phyloP scores from a whole-genome alignment of 2,329 filamentous ascomycete species.

The Colletotrichum falcatum region DNA sequence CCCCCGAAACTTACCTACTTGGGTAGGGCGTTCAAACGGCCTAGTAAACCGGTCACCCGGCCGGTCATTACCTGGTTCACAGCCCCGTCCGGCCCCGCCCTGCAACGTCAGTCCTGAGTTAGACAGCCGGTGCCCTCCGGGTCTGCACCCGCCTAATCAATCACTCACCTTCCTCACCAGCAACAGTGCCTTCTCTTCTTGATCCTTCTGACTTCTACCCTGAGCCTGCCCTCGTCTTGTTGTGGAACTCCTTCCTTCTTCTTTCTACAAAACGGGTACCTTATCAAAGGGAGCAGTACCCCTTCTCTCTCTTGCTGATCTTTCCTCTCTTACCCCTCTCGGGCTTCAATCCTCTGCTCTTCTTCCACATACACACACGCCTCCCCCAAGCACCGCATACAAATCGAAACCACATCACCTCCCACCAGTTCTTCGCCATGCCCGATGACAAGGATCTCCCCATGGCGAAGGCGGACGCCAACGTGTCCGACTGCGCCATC shows the following conservation, averaged over 20 bases:
- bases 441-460: slow-evolving; percentile 27
- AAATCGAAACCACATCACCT: neutral
- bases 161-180: neutral
- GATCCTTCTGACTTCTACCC: neutral
- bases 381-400: neutral
- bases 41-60: slow-evolving; percentile 3
- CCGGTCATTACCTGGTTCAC: slow-evolving; percentile 8
- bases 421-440: slow-evolving; percentile 10
- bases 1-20: slow-evolving; percentile 1
- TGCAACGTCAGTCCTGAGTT: slow-evolving; percentile 30
- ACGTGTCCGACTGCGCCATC: slow-evolving; percentile 48
- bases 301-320: slow-evolving; percentile 22
- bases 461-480: neutral
- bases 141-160: slow-evolving; percentile 1
- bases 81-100: slow-evolving; percentile 21
- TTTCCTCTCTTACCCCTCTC: neutral
- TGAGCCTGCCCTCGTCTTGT: neutral
- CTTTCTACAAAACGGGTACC: slow-evolving; percentile 1
- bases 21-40: slow-evolving; percentile 13
- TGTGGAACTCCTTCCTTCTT: neutral
- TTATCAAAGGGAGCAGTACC: slow-evolving; percentile 2
- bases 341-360: neutral
- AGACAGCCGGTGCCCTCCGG: slow-evolving; percentile 21
- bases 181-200: slow-evolving; percentile 16
- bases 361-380: neutral